Evolutionary conservation across 768 basidiomycete species (phyloP), one percentile per base, ranked within the genome.

Genomic region (Tricholoma saponaceum): DNA sequence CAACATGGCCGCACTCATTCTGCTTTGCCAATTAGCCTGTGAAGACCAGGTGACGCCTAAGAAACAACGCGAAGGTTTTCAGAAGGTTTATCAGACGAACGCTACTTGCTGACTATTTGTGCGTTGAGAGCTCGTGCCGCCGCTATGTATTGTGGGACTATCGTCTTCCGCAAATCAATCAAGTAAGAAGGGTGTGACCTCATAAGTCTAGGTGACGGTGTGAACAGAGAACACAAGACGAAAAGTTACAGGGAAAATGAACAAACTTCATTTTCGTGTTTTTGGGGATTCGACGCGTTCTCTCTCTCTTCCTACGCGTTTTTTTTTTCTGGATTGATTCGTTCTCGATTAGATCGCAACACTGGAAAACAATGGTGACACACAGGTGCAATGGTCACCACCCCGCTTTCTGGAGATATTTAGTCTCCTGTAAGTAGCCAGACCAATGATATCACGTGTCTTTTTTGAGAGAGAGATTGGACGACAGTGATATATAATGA

Each of bases 11-110:
- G 60, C 80, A 87, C 49, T 74, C 65, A 16, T 65, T 66, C 52
- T 75, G 79, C 32, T 74, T 71, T 35, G 78, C 64, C 37, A 89
- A 56, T 83, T 70, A 1, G 82, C 74, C 66, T 87, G 85, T 26
- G 69, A 60, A 3, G 90, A 86, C 90, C 90, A 93, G 13, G 78
- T 73, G 30, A 89, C 80, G 64, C 86, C 90, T 92, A 62, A 20
- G 18, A 52, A 23, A 51, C 28, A 12, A 49, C 25, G n/a, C 49
- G 57, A 50, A 61, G 4, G n/a, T 16, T 28, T 13, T 10, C 8
- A 5, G 30, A 44, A n/a, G 10, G 50, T 10, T 35, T 33, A 47
- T 26, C 25, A 37, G 14, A 43, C 6, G 8, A n/a, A 59, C 16
- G 52, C 30, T 14, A 74, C 84, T 62, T 60, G 83, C 89, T 80